phyloP scores from a whole-genome alignment of 2,329 filamentous ascomycete genomes.

The Xylaria sp. region DNA sequence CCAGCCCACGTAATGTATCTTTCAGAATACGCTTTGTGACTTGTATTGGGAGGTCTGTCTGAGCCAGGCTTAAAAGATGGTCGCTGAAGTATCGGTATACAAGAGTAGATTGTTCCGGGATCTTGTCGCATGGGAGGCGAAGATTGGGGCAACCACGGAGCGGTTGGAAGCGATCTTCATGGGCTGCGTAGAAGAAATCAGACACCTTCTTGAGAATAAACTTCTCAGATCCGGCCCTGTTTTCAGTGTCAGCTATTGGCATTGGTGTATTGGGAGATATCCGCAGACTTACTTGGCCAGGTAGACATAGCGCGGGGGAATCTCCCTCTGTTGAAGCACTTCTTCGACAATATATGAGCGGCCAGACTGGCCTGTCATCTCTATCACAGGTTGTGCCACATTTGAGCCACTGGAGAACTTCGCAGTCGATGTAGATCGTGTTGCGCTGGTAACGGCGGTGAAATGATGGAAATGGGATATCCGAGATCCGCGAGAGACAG shows the following conservation, averaged over 20 bases:
- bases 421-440: slow-evolving; percentile 8
- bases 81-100: slow-evolving; percentile 25
- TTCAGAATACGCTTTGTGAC: slow-evolving; percentile 22
- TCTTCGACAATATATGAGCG: slow-evolving; percentile 25
- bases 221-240: slow-evolving; percentile 22
- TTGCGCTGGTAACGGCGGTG: slow-evolving; percentile 9
- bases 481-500: slow-evolving; percentile 18
- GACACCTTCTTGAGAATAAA: slow-evolving; percentile 25
- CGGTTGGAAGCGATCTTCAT: slow-evolving; percentile 18
- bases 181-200: slow-evolving; percentile 10
- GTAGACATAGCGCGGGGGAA: slow-evolving; percentile 20
- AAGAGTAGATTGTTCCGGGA: slow-evolving; percentile 23
- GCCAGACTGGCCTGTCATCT: slow-evolving; percentile 25
- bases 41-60: slow-evolving; percentile 17
- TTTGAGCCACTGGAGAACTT: slow-evolving; percentile 10
- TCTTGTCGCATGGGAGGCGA: slow-evolving; percentile 22
- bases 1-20: slow-evolving; percentile 23
- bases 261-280: slow-evolving; percentile 8
- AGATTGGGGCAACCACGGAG: slow-evolving; percentile 17
- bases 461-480: slow-evolving; percentile 22
- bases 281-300: slow-evolving; percentile 19
- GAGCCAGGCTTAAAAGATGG: slow-evolving; percentile 23
- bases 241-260: slow-evolving; percentile 10
- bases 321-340: slow-evolving; percentile 23
- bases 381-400: slow-evolving; percentile 13